phyloP scores from a whole-genome alignment of 2,329 filamentous ascomycete genomes.

The Penicillium sp. region DNA sequence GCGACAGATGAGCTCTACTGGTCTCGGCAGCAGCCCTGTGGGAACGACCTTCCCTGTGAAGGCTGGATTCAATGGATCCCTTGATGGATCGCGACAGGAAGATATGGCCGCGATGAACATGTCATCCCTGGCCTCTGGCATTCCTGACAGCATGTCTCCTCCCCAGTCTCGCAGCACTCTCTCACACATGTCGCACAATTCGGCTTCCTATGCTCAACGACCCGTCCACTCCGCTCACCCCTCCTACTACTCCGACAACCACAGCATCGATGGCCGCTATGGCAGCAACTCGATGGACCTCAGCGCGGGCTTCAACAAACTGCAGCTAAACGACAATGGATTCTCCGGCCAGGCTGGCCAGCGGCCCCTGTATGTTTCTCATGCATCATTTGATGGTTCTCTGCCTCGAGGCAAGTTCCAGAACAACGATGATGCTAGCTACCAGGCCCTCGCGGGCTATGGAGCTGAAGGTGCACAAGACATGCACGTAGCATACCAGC shows the following conservation, averaged over 20 bases:
- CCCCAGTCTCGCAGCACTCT: conserved; percentile 27
- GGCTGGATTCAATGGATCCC: conserved; percentile 27
- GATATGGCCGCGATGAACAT: conserved; percentile 31
- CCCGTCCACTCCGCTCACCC: conserved; percentile 39
- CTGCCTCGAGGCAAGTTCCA: conserved; percentile 46
- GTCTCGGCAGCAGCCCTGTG: conserved; percentile 32
- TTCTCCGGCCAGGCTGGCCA: conserved; percentile 33
- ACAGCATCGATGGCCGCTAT: conserved; percentile 34
- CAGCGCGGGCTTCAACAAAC: conserved; percentile 30
- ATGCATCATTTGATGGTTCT: conserved; percentile 47
- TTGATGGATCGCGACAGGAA: conserved; percentile 32
- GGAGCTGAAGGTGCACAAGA: conserved; percentile 30
- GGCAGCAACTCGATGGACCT: conserved; percentile 31
- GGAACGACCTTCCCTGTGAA: conserved; percentile 33
- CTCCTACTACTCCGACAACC: conserved; percentile 40
- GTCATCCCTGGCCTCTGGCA: conserved; percentile 28
- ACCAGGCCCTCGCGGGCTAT: conserved; percentile 27
- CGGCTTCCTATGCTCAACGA: conserved; percentile 34
- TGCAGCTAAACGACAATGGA: conserved; percentile 37
- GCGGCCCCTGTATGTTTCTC: conserved; percentile 31
- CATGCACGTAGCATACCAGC: conserved; percentile 36
- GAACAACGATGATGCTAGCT: conserved; percentile 29
- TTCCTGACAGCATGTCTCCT: conserved; percentile 30
- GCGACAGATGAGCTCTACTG: conserved; percentile 31
- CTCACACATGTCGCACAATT: conserved; percentile 37